Conservation (phyloP, 106 monocot species). For the Allium fistulosum region DNA sequence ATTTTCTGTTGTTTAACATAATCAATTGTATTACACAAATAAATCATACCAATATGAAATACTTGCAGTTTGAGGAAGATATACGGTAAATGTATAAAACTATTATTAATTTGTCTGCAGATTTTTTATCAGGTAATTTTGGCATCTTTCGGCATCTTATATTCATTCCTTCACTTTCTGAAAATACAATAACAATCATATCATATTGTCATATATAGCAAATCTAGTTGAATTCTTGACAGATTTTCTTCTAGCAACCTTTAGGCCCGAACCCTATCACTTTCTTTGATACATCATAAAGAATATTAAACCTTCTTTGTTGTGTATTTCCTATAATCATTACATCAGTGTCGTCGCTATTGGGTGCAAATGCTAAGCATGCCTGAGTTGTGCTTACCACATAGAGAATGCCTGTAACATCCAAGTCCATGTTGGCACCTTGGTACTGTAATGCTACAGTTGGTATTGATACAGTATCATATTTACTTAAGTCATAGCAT, state of each 20-base stretch:
- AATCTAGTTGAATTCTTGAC: not conserved
- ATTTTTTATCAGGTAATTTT: too few relatives aligned
- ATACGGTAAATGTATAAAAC: too few relatives aligned
- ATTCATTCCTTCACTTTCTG: too few relatives aligned
- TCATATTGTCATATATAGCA: not conserved
- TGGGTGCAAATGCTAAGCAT: slow-evolving; percentile 55
- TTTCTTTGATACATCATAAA: slow-evolving; percentile 22
- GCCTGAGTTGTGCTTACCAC: slow-evolving; percentile 14
- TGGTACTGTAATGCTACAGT: slow-evolving; percentile 27
- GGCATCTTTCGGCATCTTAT: too few relatives aligned
- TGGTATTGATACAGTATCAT: slow-evolving; percentile 18
- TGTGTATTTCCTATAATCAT: slow-evolving; percentile 35
- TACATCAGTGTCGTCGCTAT: slow-evolving; percentile 10
- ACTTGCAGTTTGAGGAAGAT: too few relatives aligned
- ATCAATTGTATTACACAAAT: too few relatives aligned
- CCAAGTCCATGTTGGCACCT: slow-evolving; percentile 31
- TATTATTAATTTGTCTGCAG: too few relatives aligned
- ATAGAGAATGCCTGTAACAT: slow-evolving; percentile 26
- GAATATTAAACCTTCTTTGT: slow-evolving; percentile 21
- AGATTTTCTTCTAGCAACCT: slow-evolving; percentile 1
- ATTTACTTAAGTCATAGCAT: slow-evolving; percentile 50
- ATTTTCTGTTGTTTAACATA: too few relatives aligned
- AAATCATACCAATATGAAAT: too few relatives aligned
- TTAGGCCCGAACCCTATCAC: slow-evolving; percentile 22
- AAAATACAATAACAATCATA: too few relatives aligned